Base-by-base conservation (phyloP, 2,329 filamentous ascomycete species). In the Hypoxylon rubiginosum region DNA sequence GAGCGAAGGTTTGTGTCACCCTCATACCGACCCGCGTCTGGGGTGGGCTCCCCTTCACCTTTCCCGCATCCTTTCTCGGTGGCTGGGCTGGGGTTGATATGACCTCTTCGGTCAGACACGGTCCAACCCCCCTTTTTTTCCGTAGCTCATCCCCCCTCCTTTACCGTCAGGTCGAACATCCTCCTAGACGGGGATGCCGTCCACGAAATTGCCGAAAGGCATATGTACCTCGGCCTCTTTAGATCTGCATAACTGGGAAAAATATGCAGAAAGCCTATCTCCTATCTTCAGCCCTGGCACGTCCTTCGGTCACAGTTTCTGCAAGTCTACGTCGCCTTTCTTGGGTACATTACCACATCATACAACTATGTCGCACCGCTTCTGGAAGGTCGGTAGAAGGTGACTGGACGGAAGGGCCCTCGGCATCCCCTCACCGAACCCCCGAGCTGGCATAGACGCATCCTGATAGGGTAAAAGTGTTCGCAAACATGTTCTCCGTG, bases 331-430 rank as follows among this genome's bases (percentile, higher is more conserved):
- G 57, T 69, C 61, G 64, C 43, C 62, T 60, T 43, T 53, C 62
- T 58, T 60, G 62, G 66, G 64, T 68, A 63, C 64, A 50, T 67
- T 65, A 66, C 67, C 62, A 70, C 67, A 59, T 62, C 53, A 57
- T 59, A 66, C 53, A n/a, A 67, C 55, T 64, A 55, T 58, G 46
- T 52, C 30, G 55, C 58, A 45, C 71, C 71, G 59, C 62, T 72
- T 73, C 70, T 72, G 71, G 71, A 73, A 73, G 70, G 71, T 73
- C 71, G 68, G 70, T 65, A 71, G 68, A 71, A 71, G 68, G 70
- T 70, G 68, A 69, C 65, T 62, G 64, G 59, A 54, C 53, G 60
- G 68, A 68, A 43, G 59, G 49, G 43, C 48, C 56, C 59, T 72
- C 70, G 70, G 69, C 67, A 66, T 64, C 32, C 66, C 58, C 71